Evolutionary conservation across 495 filamentous ascomycete genomes (phyloP), one percentile per base, ranked within the genome.

Genomic region (Talaromyces liani): DNA sequence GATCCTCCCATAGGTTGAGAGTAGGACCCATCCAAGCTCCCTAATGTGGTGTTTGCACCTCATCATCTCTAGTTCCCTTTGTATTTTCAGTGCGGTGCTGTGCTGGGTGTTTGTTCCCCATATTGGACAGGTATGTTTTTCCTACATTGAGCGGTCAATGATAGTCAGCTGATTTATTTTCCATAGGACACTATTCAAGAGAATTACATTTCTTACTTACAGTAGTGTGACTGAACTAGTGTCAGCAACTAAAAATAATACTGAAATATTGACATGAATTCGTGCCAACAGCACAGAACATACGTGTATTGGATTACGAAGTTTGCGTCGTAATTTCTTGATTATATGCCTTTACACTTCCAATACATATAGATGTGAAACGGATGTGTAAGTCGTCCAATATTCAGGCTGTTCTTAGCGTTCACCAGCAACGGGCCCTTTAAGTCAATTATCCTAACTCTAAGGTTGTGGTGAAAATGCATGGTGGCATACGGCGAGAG

Each of bases 41-140:
- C n/a, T n/a, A n/a, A n/a, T n/a, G n/a, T n/a, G n/a, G n/a, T n/a
- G n/a, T n/a, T n/a, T n/a, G n/a, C n/a, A n/a, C n/a, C n/a, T 92
- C 74, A 92, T 85, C 69, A 87, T 92, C 39, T 85, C 84, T 53
- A 87, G 85, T 61, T 70, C 79, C 12, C 70, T 91, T 64, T 88
- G 84, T 70, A 73, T 93, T 24, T 74, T 89, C 66, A 85, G 83
- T 55, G 87, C 86, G 3, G 74, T 73, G 47, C 70, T 89, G 61
- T 85, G 84, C 18, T 73, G 80, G 45, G 82, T 85, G 68, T 80
- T 77, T 59, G 70, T 90, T 58, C 90, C 87, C 3, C 69, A 88
- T 22, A 86, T 91, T 56, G 85, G 82, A 12, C 89, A 92, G 76
- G 85, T 77, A 70, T 34, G 67, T 18, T 16, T 51, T 29, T 3